phyloP scores from a whole-genome alignment of 2,329 filamentous ascomycete species.

The Arthrobotrys entomopaga region DNA sequence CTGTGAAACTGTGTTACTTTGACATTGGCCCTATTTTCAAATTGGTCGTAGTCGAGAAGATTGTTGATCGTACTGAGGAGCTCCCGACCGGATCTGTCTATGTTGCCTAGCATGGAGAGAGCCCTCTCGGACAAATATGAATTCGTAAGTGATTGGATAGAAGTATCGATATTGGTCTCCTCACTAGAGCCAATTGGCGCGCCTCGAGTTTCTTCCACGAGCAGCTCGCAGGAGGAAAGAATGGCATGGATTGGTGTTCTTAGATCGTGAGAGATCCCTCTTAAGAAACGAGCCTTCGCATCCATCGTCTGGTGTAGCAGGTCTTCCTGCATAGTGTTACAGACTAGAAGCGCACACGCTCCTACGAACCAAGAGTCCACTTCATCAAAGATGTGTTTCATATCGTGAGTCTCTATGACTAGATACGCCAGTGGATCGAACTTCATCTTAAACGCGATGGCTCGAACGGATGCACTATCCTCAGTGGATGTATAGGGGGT shows the following conservation, averaged over 20 bases:
- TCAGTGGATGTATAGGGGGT: slow-evolving; percentile 57
- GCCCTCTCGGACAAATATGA: slow-evolving; percentile 55
- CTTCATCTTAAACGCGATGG: slow-evolving; percentile 62
- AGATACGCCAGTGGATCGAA: slow-evolving; percentile 60
- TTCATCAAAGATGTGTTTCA: slow-evolving; percentile 65
- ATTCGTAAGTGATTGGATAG: slow-evolving; percentile 37
- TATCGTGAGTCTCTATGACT: slow-evolving; percentile 63
- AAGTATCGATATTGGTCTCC: slow-evolving; percentile 62
- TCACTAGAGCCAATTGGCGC: slow-evolving; percentile 63
- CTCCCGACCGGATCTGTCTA: slow-evolving; percentile 47
- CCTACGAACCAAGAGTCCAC: slow-evolving; percentile 65
- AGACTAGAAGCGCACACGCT: slow-evolving; percentile 62
- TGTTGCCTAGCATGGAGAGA: slow-evolving; percentile 37
- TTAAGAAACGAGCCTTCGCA: slow-evolving; percentile 65
- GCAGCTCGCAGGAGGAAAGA: slow-evolving; percentile 63
- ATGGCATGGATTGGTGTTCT: slow-evolving; percentile 66
- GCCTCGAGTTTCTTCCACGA: slow-evolving; percentile 63
- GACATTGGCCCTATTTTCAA: slow-evolving; percentile 63
- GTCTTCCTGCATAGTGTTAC: slow-evolving; percentile 62
- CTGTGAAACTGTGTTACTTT: slow-evolving; percentile 60
- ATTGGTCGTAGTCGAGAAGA: slow-evolving; percentile 45
- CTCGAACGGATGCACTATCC: slow-evolving; percentile 60
- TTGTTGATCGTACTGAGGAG: slow-evolving; percentile 49
- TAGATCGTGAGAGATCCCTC: slow-evolving; percentile 65
- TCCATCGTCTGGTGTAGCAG: slow-evolving; percentile 63